phyloP scores from a whole-genome alignment of 371 early-diverging fungal species.

The Mucor velutinosus region DNA sequence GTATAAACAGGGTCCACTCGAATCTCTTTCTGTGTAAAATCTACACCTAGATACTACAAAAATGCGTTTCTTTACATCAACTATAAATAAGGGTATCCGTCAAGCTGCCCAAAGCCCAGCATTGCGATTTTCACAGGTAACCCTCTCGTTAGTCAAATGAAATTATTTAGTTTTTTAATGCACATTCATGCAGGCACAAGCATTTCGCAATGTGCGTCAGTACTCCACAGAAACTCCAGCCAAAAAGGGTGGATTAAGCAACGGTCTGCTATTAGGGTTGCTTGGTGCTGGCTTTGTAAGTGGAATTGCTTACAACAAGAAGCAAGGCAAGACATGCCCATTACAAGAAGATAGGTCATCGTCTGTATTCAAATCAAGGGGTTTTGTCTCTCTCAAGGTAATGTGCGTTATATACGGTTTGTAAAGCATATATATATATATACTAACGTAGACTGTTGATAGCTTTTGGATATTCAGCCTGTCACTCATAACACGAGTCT shows the following conservation, averaged over 20 bases:
- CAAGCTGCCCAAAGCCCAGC: conserved; percentile 7
- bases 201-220: conserved; percentile 20
- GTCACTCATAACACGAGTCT: conserved; percentile 80
- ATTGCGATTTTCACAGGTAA: neutral
- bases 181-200: neutral
- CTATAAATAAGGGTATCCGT: conserved; percentile 29
- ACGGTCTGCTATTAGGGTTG: conserved; percentile 33
- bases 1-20: neutral
- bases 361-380: conserved; percentile 62
- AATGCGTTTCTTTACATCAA: conserved; percentile 37
- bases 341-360: conserved; percentile 22
- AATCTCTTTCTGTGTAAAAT: neutral
- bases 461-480: conserved; percentile 35
- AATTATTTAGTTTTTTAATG: neutral
- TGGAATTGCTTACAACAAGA: conserved; percentile 47
- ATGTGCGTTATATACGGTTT: neutral
- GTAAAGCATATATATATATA: neutral
- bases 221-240: conserved; percentile 23
- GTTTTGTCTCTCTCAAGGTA: conserved; percentile 73
- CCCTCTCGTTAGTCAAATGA: too few species aligned
- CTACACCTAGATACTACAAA: neutral
- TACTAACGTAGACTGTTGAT: neutral
- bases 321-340: conserved; percentile 25
- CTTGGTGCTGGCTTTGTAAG: conserved; percentile 44
- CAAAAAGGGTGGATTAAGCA: conserved; percentile 38